These are phyloP conservation scores for Ophiosphaerella narmari DNA, from an alignment of 2,329 filamentous ascomycete species.

Conservation along the genomic window DNA sequence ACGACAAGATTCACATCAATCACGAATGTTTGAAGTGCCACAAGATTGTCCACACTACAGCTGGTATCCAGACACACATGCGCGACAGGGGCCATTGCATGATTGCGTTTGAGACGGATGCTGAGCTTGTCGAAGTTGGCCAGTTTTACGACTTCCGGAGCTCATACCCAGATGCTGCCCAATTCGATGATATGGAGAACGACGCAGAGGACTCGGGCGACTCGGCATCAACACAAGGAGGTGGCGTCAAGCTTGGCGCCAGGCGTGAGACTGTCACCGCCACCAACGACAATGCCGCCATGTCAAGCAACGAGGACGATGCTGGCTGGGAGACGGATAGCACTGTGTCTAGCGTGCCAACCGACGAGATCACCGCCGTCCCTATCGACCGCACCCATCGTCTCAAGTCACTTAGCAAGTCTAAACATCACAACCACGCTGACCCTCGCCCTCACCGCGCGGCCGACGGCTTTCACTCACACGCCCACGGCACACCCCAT, in stretches of 20 bases:
- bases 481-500: constrained; percentile 72
- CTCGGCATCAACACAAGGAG: constrained; percentile 50
- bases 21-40: constrained; percentile 89
- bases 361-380: constrained; percentile 79
- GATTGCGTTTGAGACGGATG: constrained; percentile 87
- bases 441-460: constrained; percentile 75
- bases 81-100: constrained; percentile 95
- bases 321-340: constrained; percentile 97
- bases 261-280: constrained; percentile 57
- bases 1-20: constrained; percentile 77
- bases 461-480: constrained; percentile 78
- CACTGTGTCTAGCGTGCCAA: constrained; percentile 82
- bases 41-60: constrained; percentile 76
- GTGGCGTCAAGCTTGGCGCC: constrained; percentile 72
- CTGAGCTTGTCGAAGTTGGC: constrained; percentile 90
- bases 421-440: constrained; percentile 74
- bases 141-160: constrained; percentile 97
- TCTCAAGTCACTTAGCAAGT: constrained; percentile 72
- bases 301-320: constrained; percentile 61
- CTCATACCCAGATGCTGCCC: constrained; percentile 85
- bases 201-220: constrained; percentile 53
- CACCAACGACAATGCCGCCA: constrained; percentile 42
- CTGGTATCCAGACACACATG: constrained; percentile 94
- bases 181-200: constrained; percentile 56
- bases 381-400: constrained; percentile 75